Evolutionary conservation across 2,329 filamentous ascomycete species (phyloP).

Genomic region (Aspergillus fructus): DNA sequence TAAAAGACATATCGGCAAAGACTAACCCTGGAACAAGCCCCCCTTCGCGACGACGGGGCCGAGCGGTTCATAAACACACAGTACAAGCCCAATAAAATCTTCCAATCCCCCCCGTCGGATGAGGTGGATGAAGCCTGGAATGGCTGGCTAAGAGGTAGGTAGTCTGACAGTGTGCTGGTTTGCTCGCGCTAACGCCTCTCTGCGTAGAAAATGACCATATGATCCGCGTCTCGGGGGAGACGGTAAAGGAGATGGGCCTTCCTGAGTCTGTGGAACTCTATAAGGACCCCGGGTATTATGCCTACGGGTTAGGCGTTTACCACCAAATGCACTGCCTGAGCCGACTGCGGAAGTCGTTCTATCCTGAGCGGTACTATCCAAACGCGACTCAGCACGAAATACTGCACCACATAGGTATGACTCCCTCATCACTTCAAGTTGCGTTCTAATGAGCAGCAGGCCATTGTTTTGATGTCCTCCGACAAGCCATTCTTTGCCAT

Average conservation of each 20-base stretch:
- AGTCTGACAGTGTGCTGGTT: too few relatives aligned
- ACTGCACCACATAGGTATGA: not conserved
- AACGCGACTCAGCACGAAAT: not conserved
- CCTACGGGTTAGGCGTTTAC: not conserved
- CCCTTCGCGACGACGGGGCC: not conserved
- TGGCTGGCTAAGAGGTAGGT: not conserved
- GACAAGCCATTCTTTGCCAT: not conserved
- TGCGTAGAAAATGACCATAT: not conserved
- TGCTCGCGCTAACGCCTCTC: not conserved
- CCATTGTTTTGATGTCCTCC: not conserved
- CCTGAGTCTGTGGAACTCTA: not conserved
- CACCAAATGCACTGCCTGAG: slow-evolving; percentile 5
- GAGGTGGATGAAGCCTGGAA: not conserved
- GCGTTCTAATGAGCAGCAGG: not conserved
- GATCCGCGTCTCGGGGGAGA: not conserved
- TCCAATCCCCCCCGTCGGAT: not conserved
- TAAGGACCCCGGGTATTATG: not conserved
- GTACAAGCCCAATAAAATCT: not conserved
- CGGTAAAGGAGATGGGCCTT: not conserved
- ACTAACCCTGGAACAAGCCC: not conserved
- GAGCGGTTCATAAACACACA: not conserved
- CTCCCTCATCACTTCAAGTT: too few relatives aligned
- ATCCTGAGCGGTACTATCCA: not conserved
- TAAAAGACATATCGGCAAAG: too few relatives aligned
- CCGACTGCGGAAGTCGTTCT: slow-evolving; percentile 1